Conservation (phyloP, 2,329 filamentous ascomycete genomes). For the Colletotrichum theobromicola region DNA sequence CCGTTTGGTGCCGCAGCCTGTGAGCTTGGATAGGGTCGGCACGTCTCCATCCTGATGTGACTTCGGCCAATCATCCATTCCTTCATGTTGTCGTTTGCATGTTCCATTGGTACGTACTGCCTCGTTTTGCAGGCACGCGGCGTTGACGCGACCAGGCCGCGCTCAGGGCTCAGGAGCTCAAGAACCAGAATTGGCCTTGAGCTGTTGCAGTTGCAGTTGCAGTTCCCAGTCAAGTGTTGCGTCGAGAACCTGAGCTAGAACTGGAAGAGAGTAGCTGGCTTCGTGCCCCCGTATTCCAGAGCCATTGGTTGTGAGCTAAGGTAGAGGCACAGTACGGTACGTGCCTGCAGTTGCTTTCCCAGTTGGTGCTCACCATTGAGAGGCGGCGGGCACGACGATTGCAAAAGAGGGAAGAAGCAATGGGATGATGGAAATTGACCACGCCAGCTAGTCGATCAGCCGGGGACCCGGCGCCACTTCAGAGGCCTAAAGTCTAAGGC, state of each 20-base stretch:
- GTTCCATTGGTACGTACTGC: not conserved
- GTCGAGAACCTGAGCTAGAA: not conserved
- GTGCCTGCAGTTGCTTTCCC: not conserved
- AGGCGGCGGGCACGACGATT: not conserved
- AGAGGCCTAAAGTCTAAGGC: not conserved
- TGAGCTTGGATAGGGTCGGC: not conserved
- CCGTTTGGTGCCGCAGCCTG: not conserved
- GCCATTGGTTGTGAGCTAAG: not conserved
- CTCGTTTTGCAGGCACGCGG: not conserved
- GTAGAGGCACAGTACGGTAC: not conserved
- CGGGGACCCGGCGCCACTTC: slow-evolving; percentile 1
- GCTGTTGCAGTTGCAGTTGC: not conserved
- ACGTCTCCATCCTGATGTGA: not conserved
- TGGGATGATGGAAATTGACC: slow-evolving; percentile 5
- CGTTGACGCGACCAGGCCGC: not conserved
- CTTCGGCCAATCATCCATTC: not conserved
- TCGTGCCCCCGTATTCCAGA: not conserved
- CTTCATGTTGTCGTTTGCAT: not conserved
- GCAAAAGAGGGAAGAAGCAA: not conserved
- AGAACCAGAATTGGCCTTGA: not conserved
- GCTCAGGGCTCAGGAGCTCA: not conserved
- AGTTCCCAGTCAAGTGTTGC: not conserved
- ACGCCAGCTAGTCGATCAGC: slow-evolving; percentile 15
- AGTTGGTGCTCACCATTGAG: not conserved
- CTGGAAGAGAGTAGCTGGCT: not conserved